Evolutionary conservation across 345 rosid species (phyloP), one percentile per base, ranked within the genome.

Genomic region (Eucalyptus marginata): DNA sequence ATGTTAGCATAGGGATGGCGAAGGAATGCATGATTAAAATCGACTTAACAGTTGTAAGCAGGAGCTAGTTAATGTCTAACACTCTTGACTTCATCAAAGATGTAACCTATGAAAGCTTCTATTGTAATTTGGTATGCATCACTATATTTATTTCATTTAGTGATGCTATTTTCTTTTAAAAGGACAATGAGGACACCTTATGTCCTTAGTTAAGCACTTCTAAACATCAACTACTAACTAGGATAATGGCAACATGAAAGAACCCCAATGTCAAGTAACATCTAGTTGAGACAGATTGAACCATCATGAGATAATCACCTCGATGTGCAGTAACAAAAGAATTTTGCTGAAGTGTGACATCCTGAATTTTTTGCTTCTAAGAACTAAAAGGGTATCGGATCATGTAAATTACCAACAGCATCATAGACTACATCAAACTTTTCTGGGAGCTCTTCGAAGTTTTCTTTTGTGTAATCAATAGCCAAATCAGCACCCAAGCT

Each of bases 401-500:
- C 15, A 10, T 84, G 62, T 29, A 79, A 49, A 93, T 93, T 93
- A 96, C 99, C 99, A 90, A 97, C 92, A 54, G 99, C 98, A 92
- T 96, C 99, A 89, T 93, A 96, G 44, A 97, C 97, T 0, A 97
- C 95, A 54, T 97, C 98, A 68, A 92, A 96, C 49, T 95, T 97
- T 86, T 97, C 98, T 43, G 96, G 91, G 87, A 95, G 92, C 86
- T 97, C 98, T 90, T 97, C 97, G 7, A 97, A 90, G 84, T 95
- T 95, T 87, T 96, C 97, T 90, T 96, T 96, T 6, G 98, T 95
- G 93, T 96, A 97, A 92, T 97, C 98, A 92, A 97, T 94, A 13
- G 95, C 97, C 90, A 96, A 93, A 94, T 97, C 99, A 89, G 91
- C 97, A 76, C 99, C 99, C 90, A 96, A 91, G 91, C 96, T 96